A percentile compares a stretch with the other conserved stretches of the same genome.
Evolutionary conservation across 371 early-diverging fungal species (phyloP).

Genomic region (Modicella reniformis): DNA sequence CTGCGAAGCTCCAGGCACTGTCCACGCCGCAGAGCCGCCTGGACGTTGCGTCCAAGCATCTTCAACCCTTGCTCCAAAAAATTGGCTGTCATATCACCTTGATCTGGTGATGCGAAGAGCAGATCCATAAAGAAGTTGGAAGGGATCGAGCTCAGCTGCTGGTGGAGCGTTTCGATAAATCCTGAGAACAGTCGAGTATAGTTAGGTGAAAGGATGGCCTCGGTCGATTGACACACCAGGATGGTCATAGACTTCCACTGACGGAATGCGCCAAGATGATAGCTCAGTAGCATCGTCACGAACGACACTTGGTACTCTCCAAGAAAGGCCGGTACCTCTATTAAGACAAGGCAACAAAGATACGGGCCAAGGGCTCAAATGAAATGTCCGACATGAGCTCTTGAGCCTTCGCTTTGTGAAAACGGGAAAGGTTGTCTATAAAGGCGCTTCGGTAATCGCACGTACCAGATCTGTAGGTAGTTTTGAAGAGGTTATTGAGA

Average conservation of each 20-base stretch:
- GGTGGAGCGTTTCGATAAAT: constrained; percentile 40
- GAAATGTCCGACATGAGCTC: background rate
- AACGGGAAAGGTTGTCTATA: too few relatives aligned
- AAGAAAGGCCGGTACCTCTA: constrained; percentile 33
- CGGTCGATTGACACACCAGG: constrained; percentile 46
- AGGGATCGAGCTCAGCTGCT: constrained; percentile 45
- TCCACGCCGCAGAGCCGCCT: constrained; percentile 29
- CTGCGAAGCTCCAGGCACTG: constrained; percentile 38
- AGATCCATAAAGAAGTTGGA: constrained; percentile 54
- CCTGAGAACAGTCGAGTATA: constrained; percentile 26
- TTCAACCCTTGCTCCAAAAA: constrained; percentile 45
- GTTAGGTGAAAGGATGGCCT: constrained; percentile 41
- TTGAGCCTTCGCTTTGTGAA: too few relatives aligned
- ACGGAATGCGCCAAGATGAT: constrained; percentile 52
- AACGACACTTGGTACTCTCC: constrained; percentile 51
- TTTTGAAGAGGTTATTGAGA: constrained; percentile 58
- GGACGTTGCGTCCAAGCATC: constrained; percentile 32
- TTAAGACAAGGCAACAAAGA: background rate
- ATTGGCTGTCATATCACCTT: constrained; percentile 53
- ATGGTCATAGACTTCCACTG: constrained; percentile 54
- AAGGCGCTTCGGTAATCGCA: background rate
- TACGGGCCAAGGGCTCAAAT: too few relatives aligned
- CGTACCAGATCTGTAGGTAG: constrained; percentile 34
- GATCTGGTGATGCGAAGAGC: constrained; percentile 50
- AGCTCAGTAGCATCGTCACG: constrained; percentile 48